Conservation (phyloP, 495 filamentous ascomycete species). For the Tuber indicum region DNA sequence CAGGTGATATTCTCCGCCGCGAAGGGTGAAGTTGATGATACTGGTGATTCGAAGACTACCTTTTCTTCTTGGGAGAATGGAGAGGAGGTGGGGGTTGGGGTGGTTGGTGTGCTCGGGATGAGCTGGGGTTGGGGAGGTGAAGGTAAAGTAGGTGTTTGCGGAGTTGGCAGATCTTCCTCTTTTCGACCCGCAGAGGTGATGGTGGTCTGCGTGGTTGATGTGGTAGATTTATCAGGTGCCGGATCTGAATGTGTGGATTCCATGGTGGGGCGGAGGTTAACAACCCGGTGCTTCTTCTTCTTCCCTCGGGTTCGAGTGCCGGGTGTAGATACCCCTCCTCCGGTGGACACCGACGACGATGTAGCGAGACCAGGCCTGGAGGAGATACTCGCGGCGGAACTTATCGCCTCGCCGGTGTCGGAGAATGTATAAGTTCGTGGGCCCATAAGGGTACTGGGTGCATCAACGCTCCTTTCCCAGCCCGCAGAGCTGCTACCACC, state of each 20-base stretch:
- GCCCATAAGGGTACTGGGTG: slow-evolving; percentile 50
- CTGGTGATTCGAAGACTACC: slow-evolving; percentile 18
- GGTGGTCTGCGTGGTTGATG: slow-evolving; percentile 16
- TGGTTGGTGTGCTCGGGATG: slow-evolving; percentile 7
- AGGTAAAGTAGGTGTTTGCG: slow-evolving; percentile 10
- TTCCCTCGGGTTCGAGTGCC: slow-evolving; percentile 55
- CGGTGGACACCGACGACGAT: slow-evolving; percentile 45
- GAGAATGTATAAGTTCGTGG: slow-evolving; percentile 55
- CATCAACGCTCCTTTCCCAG: slow-evolving; percentile 58
- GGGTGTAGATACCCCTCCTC: slow-evolving; percentile 37
- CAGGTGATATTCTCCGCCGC: slow-evolving; percentile 34
- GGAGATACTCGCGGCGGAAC: slow-evolving; percentile 47
- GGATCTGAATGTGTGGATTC: slow-evolving; percentile 9
- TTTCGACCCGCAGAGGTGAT: slow-evolving; percentile 7
- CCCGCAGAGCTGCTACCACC: slow-evolving; percentile 40
- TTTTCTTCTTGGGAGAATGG: slow-evolving; percentile 5
- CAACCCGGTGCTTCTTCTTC: slow-evolving; percentile 87
- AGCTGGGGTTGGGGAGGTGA: slow-evolving; percentile 9
- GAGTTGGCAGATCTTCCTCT: slow-evolving; percentile 2
- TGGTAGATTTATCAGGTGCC: slow-evolving; percentile 21
- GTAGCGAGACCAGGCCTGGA: slow-evolving; percentile 48
- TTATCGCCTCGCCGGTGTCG: slow-evolving; percentile 46
- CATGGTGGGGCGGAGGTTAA: slow-evolving; percentile 60
- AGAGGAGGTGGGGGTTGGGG: slow-evolving; percentile 30
- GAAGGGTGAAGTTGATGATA: slow-evolving; percentile 32